Evolutionary conservation across 2,329 filamentous ascomycete genomes (phyloP).

Genomic region (Penicillium sp.): DNA sequence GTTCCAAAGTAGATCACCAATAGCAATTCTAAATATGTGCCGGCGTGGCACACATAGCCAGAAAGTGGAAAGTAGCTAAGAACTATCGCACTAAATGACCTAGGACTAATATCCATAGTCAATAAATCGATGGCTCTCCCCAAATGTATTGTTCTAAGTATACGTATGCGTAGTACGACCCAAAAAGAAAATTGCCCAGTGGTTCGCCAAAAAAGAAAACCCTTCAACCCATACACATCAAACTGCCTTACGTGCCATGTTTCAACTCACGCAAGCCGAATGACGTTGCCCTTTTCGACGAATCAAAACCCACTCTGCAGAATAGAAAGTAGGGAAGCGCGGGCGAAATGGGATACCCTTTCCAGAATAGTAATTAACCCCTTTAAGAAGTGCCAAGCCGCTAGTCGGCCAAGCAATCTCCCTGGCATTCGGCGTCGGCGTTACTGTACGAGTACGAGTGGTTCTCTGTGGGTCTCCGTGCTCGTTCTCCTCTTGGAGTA

Average conservation of each 20-base stretch:
- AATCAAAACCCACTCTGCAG: background rate
- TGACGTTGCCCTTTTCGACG: background rate
- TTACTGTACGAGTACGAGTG: background rate
- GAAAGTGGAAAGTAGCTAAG: too few relatives aligned
- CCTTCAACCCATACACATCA: background rate
- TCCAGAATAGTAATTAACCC: background rate
- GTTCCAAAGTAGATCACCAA: too few relatives aligned
- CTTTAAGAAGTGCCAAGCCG: slow-evolving; percentile 12
- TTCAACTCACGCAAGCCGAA: background rate
- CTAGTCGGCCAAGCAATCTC: slow-evolving; percentile 5
- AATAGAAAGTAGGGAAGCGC: background rate
- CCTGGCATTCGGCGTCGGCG: background rate
- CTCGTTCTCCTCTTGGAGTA: background rate
- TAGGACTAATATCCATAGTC: too few relatives aligned
- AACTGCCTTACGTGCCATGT: background rate
- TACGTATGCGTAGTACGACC: background rate
- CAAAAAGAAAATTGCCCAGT: background rate
- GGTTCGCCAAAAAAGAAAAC: background rate
- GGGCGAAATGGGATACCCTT: background rate
- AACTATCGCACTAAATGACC: too few relatives aligned
- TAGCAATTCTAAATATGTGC: too few relatives aligned
- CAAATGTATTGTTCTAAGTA: too few relatives aligned
- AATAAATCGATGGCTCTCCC: too few relatives aligned
- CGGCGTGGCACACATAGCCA: too few relatives aligned
- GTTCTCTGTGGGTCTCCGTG: background rate